Evolutionary conservation across 169 alveolate genomes (phyloP).

Genomic region (Eimeria maxima): DNA sequence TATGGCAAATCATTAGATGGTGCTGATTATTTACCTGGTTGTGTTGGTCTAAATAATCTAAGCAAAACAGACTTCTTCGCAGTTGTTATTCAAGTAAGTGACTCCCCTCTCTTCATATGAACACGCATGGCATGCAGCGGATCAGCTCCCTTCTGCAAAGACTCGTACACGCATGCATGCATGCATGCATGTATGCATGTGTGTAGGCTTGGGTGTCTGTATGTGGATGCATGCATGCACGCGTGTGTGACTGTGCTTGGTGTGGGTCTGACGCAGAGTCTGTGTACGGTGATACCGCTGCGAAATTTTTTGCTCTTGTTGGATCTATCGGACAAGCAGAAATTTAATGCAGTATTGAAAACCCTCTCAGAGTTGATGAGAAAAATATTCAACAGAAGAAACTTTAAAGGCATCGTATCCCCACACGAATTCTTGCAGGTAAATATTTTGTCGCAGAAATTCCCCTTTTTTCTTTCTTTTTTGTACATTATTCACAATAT

Average conservation of each 20-base stretch:
- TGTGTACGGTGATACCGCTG: conserved; percentile 84
- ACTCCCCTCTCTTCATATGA: too few species aligned
- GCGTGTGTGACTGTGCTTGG: too few species aligned
- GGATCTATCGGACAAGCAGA: conserved; percentile 82
- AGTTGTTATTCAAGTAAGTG: conserved; percentile 94
- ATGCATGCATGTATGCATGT: background rate
- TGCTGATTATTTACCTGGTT: conserved; percentile 96
- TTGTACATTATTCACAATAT: background rate
- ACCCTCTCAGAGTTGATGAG: conserved; percentile 96
- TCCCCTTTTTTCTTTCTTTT: background rate
- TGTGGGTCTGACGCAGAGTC: conserved; percentile 54
- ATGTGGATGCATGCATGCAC: too few species aligned
- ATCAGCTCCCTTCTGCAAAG: too few species aligned
- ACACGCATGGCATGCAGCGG: too few species aligned
- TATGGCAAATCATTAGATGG: conserved; percentile 97
- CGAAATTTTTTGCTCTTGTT: conserved; percentile 83
- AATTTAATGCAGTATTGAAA: conserved; percentile 93
- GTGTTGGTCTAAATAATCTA: conserved; percentile 97
- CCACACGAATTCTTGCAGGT: conserved; percentile 98
- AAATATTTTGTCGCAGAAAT: too few species aligned
- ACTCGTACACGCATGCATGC: background rate
- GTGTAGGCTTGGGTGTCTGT: background rate
- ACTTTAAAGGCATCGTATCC: conserved; percentile 98
- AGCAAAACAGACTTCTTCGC: conserved; percentile 97
- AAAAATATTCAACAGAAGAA: conserved; percentile 98